Base-by-base conservation (phyloP, 108 stramenopile species). In the Cyclotella kingstonii region DNA sequence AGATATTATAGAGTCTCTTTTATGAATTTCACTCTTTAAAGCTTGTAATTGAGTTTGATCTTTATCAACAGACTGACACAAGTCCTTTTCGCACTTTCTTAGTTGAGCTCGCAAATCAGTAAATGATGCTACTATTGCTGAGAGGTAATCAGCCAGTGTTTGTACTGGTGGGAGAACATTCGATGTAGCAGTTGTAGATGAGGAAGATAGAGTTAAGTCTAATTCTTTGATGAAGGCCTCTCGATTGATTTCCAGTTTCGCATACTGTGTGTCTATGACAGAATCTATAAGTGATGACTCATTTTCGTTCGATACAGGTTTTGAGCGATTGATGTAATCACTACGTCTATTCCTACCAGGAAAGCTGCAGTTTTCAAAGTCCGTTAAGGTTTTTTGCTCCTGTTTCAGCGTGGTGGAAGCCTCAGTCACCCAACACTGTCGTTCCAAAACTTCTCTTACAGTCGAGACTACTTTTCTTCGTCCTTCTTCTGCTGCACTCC, bases 401-500 rank as follows among this genome's bases (percentile, higher is more conserved):
- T n/a, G 17, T 4, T 54, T 55, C 50, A 79, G 55, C 27, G 58
- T 69, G 17, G 59, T 64, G 0, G 42, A 33, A 31, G 51, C 75
- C 34, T 44, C 52, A 14, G 59, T 62, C 36, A 59, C 78, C 70
- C 68, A 73, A 28, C 68, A 69, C 11, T 52, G 63, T 4, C 78
- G 50, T 36, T 86, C 82, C 70, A 89, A 63, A 8, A 77, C 61
- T 33, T 93, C 91, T 41, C 81, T 54, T 21, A 89, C 72, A 34
- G 85, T 41, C n/a, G 56, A 51, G 54, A 84, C 70, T 12, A 83
- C 77, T 36, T 66, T 76, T 45, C 86, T 75, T 17, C 87, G 68
- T 12, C 66, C 70, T 31, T 89, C 84, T 76, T 93, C 87, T 56
- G 75, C 65, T 49, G 72, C 58, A 63, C 78, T 75, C 39, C 91